Conservation (phyloP, 331 rosid genomes). For the Ulmus americana region DNA sequence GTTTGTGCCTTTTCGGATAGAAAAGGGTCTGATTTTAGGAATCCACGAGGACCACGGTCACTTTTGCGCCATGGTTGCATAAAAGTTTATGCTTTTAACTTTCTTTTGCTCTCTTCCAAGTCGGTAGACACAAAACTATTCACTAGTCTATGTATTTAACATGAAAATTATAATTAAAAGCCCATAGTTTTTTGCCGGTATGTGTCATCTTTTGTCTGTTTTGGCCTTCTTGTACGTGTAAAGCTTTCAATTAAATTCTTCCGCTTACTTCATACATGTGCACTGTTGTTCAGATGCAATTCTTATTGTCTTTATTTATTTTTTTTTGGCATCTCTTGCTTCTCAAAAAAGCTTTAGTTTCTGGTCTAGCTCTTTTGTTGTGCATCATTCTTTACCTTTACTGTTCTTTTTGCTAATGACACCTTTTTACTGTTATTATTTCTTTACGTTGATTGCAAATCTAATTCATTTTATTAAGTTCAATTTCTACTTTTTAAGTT, state of each 20-base stretch:
- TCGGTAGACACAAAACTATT: not conserved
- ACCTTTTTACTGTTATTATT: not conserved
- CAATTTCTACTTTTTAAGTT: not conserved
- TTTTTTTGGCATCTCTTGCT: not conserved
- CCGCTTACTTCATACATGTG: not conserved
- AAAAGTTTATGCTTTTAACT: conserved; percentile 1
- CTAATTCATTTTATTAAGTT: too few species aligned
- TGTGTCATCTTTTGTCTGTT: conserved; percentile 1
- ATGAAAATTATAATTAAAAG: not conserved
- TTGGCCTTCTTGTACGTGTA: not conserved
- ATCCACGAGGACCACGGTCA: not conserved
- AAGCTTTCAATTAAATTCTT: not conserved
- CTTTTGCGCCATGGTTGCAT: conserved; percentile 13
- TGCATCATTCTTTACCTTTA: not conserved
- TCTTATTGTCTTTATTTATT: not conserved
- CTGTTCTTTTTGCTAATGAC: not conserved
- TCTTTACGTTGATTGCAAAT: not conserved
- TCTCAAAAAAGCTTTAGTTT: not conserved
- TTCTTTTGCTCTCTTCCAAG: too few species aligned
- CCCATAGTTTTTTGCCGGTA: not conserved
- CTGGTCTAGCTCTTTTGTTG: too few species aligned
- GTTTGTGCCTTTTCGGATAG: conserved; percentile 2
- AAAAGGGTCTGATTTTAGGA: conserved; percentile 2
- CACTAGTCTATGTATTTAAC: not conserved
- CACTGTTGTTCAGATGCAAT: not conserved